Evolutionary conservation across 129 eudicot genomes (phyloP).

Genomic region (Arctium minus): DNA sequence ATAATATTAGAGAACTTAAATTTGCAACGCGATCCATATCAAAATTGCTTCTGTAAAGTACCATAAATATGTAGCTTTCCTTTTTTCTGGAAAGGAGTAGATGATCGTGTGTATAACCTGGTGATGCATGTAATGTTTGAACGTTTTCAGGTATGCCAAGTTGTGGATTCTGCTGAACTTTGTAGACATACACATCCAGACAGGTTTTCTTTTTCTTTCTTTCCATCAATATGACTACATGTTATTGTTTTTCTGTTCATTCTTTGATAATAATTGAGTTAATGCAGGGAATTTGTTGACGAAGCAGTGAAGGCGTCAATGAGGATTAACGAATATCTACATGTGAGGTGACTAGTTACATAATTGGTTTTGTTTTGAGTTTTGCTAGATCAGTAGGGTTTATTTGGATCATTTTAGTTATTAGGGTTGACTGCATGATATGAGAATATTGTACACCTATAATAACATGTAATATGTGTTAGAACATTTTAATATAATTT

Average conservation of each 20-base stretch:
- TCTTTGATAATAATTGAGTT: constrained; percentile 9
- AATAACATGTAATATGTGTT: not conserved
- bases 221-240: not conserved
- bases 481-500: not conserved
- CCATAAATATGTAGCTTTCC: not conserved
- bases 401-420: not conserved
- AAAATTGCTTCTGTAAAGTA: not conserved
- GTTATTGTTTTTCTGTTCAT: not conserved
- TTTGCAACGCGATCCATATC: not conserved
- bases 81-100: not conserved
- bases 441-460: not conserved
- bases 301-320: constrained; percentile 79
- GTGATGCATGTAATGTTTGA: not conserved
- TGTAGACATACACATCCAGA: constrained; percentile 97
- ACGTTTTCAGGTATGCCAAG: constrained; percentile 72
- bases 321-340: constrained; percentile 82
- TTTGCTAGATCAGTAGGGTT: not conserved
- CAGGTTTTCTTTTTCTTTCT: constrained; percentile 43
- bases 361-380: constrained; percentile 4
- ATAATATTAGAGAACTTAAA: not conserved
- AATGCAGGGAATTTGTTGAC: constrained; percentile 67
- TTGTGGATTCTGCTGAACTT: constrained; percentile 85
- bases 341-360: constrained; percentile 86
- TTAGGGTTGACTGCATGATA: not conserved
- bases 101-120: not conserved